These are phyloP conservation scores for Hansfordia pulvinata DNA, from an alignment of 2,329 filamentous ascomycete species.

Conservation along the genomic window DNA sequence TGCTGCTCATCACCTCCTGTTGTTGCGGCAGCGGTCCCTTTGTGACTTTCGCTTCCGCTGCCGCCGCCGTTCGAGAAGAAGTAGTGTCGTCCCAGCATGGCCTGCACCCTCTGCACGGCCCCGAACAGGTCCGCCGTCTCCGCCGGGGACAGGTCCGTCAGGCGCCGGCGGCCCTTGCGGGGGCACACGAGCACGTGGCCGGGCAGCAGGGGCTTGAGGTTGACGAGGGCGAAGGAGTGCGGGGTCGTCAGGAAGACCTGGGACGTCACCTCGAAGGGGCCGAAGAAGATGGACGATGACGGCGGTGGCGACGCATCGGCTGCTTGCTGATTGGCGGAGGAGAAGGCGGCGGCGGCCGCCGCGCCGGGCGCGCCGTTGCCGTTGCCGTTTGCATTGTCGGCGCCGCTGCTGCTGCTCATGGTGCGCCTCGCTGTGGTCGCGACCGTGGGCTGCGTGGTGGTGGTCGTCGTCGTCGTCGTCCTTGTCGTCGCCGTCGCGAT, in stretches of 20 bases:
- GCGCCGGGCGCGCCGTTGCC: no score
- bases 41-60: background rate
- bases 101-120: slow-evolving; percentile 72
- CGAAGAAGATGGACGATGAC: background rate
- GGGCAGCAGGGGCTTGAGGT: slow-evolving; percentile 85
- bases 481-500: no score
- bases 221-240: slow-evolving; percentile 78
- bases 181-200: slow-evolving; percentile 91
- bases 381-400: no score
- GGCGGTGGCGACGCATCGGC: background rate
- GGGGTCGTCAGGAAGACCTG: slow-evolving; percentile 80
- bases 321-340: background rate
- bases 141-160: slow-evolving; percentile 56
- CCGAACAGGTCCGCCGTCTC: slow-evolving; percentile 75
- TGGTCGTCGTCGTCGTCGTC: no score
- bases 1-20: slow-evolving; percentile 25
- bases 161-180: slow-evolving; percentile 50
- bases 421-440: no score
- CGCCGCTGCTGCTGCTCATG: no score
- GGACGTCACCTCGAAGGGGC: background rate
- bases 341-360: no score
- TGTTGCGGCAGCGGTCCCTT: slow-evolving; percentile 21
- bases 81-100: slow-evolving; percentile 52
- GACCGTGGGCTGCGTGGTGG: no score
- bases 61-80: slow-evolving; percentile 19